phyloP scores from a whole-genome alignment of 176 grass and related monocot species.

The Lolium rigidum region DNA sequence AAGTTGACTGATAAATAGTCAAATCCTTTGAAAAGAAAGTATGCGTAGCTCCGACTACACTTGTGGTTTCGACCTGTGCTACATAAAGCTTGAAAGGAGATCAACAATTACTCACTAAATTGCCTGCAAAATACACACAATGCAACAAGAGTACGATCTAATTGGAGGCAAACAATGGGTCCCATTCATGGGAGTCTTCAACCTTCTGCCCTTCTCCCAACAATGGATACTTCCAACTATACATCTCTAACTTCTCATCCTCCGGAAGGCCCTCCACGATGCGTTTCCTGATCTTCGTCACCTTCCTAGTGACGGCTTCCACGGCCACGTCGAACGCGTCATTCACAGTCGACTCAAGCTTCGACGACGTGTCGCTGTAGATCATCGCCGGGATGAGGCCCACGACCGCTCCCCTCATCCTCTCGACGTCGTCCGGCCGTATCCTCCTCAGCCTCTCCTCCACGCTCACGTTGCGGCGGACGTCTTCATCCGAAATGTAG shows the following conservation, averaged over 20 bases:
- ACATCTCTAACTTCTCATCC: slow-evolving; percentile 52
- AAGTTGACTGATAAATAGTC: no score
- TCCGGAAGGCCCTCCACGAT: slow-evolving; percentile 25
- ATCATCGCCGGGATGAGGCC: slow-evolving; percentile 57
- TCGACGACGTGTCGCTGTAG: slow-evolving; percentile 60
- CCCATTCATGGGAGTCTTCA: slow-evolving; percentile 64
- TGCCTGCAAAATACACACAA: not conserved
- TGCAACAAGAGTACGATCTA: not conserved
- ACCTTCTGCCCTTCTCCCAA: slow-evolving; percentile 46
- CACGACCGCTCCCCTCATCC: slow-evolving; percentile 64
- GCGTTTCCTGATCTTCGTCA: slow-evolving; percentile 44
- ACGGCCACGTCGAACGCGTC: slow-evolving; percentile 85
- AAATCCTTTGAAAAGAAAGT: no score
- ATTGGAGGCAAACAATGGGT: slow-evolving; percentile 50
- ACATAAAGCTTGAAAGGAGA: not conserved
- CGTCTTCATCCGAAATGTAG: slow-evolving; percentile 65
- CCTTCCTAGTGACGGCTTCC: slow-evolving; percentile 54
- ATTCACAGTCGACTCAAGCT: slow-evolving; percentile 54
- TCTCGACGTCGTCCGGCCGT: slow-evolving; percentile 33
- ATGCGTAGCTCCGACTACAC: no score
- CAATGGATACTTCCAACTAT: slow-evolving; percentile 69
- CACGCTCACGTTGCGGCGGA: slow-evolving; percentile 55
- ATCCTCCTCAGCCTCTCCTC: slow-evolving; percentile 60
- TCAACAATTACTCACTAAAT: not conserved
- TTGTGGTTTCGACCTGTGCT: not conserved